Conservation (phyloP, 1,284 basidiomycete species). For the Irpex lacteus region DNA sequence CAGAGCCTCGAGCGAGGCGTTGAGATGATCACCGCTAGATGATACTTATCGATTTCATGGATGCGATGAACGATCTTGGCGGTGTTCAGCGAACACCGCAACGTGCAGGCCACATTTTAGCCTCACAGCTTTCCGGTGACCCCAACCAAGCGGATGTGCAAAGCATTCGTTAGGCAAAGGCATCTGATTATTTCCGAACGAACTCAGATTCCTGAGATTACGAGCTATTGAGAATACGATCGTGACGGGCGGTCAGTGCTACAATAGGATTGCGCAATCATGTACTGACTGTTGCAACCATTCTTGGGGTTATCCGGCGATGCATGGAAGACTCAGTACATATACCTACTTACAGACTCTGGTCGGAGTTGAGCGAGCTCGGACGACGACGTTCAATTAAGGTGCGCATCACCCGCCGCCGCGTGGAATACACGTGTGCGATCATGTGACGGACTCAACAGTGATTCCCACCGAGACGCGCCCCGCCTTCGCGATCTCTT, state of each 20-base stretch:
- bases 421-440: slow-evolving; percentile 6
- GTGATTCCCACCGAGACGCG: not conserved
- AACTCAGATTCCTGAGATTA: not conserved
- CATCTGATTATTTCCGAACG: too few relatives aligned
- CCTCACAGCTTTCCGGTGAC: not conserved
- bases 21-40: not conserved
- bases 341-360: too few relatives aligned
- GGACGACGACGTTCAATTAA: too few relatives aligned
- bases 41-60: slow-evolving; percentile 1
- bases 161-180: not conserved
- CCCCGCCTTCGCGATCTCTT: not conserved
- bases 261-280: not conserved
- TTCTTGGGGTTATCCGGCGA: not conserved
- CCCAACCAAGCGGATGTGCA: not conserved
- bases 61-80: not conserved
- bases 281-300: not conserved
- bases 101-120: not conserved
- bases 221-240: not conserved
- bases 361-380: too few relatives aligned
- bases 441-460: not conserved
- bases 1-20: not conserved
- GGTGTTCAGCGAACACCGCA: not conserved
- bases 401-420: not conserved
- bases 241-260: not conserved
- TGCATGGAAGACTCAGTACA: too few relatives aligned